phyloP scores from a whole-genome alignment of 2,329 filamentous ascomycete genomes.

The Monilinia polystroma region DNA sequence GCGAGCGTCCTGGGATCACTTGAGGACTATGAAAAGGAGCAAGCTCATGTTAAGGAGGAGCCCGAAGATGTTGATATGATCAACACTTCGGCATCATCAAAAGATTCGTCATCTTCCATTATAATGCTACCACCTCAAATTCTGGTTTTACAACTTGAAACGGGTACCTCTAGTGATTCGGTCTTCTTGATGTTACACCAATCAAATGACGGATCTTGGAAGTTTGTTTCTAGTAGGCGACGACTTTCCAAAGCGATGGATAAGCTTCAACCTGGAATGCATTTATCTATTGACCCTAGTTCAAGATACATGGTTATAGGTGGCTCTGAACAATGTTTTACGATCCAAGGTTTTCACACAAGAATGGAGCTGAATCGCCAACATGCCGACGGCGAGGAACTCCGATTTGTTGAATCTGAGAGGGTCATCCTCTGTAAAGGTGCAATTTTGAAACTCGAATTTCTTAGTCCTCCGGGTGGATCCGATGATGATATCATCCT shows the following conservation, averaged over 20 bases:
- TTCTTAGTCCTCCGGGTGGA: conserved; percentile 68
- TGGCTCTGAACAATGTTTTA: conserved; percentile 67
- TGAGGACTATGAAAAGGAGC: conserved; percentile 42
- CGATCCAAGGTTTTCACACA: conserved; percentile 67
- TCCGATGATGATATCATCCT: conserved; percentile 74
- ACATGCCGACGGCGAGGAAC: conserved; percentile 46
- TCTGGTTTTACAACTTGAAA: conserved; percentile 71
- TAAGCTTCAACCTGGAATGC: conserved; percentile 55
- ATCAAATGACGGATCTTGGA: conserved; percentile 44
- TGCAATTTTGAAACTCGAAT: conserved; percentile 82
- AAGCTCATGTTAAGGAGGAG: conserved; percentile 42
- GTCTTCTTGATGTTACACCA: conserved; percentile 71
- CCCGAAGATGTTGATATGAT: conserved; percentile 24
- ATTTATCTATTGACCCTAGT: conserved; percentile 75
- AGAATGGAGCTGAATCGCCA: conserved; percentile 52
- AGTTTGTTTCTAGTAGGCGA: conserved; percentile 54
- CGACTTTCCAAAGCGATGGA: conserved; percentile 53
- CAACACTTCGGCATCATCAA: neutral
- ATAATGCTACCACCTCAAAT: conserved; percentile 70
- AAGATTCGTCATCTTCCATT: conserved; percentile 8
- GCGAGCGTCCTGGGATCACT: conserved; percentile 69
- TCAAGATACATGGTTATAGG: conserved; percentile 68
- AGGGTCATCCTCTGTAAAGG: conserved; percentile 53
- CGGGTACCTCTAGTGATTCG: conserved; percentile 56
- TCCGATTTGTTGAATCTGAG: conserved; percentile 57